A percentile compares a stretch with the other conserved stretches of the same genome.
Evolutionary conservation across 1,284 basidiomycete species (phyloP).

Genomic region (Tylopilus sp.): DNA sequence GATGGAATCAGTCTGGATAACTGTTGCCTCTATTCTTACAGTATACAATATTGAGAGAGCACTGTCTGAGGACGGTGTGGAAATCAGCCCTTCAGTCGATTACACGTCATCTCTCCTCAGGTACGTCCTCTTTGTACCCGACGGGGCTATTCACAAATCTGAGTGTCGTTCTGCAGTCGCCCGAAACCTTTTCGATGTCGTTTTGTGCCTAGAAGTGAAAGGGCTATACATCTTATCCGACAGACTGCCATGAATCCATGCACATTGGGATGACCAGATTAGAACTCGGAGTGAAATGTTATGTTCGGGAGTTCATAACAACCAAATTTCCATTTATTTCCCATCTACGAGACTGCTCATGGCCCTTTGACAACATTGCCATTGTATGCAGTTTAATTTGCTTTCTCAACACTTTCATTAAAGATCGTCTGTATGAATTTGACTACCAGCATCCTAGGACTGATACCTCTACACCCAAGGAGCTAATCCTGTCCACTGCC

Average conservation of each 20-base stretch:
- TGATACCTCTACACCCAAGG: constrained; percentile 20
- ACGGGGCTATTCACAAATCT: constrained; percentile 1
- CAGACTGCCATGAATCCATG: constrained; percentile 1
- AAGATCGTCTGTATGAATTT: background rate
- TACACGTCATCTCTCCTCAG: constrained; percentile 44
- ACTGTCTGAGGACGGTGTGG: constrained; percentile 39
- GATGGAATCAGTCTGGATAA: constrained; percentile 47
- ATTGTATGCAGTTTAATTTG: background rate
- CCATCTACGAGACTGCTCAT: background rate
- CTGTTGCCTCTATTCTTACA: constrained; percentile 43
- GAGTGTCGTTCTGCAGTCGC: constrained; percentile 35
- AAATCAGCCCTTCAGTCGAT: constrained; percentile 38
- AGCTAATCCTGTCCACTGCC: constrained; percentile 15
- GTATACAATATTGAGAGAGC: constrained; percentile 42
- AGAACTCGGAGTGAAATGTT: background rate
- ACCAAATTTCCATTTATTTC: background rate
- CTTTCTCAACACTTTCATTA: background rate
- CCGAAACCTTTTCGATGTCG: constrained; percentile 44
- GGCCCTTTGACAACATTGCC: background rate
- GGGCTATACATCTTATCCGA: constrained; percentile 24
- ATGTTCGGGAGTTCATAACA: background rate
- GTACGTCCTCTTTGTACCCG: constrained; percentile 28
- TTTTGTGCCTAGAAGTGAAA: constrained; percentile 39
- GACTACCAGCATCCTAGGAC: constrained; percentile 46
- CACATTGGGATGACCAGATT: background rate